Base-by-base conservation (phyloP, 371 early-diverging fungal species). In the Mortierella sp. region DNA sequence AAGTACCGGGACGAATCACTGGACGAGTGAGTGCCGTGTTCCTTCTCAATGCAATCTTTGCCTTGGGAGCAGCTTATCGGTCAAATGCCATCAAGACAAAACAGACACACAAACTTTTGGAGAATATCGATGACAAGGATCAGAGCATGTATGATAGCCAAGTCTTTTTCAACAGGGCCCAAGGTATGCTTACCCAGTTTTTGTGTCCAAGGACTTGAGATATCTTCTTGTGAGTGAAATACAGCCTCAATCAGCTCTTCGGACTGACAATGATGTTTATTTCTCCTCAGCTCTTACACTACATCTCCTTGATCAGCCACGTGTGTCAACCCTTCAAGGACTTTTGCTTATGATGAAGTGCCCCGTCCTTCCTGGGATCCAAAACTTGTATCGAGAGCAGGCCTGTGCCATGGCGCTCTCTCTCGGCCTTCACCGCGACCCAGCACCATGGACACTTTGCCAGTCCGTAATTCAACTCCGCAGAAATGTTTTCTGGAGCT, bases 401-500 rank as follows among this genome's bases (percentile, higher is more conserved):
- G 70, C 80, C 15, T 79, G 80, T 44, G 73, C 80, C 53, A 79
- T 79, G 80, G 80, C 70, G 18, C 74, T 79, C 29, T 60, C 80
- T 29, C 67, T 79, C 18, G 80, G 80, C 0, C 74, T 79, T n/a
- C 80, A 79, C 57, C 73, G 80, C 3, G 80, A 79, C 48, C 66
- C 66, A 23, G 80, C 72, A 14, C 70, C 80, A 5, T 79, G 80
- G 80, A 79, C 74, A 15, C 60, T 73, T 29, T 79, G 73, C 30
- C 80, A 63, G 6, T 73, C 80, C 7, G 80, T 79, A n/a, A 68
- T 69, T 21, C 80, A 79, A 50, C 64, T 79, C 5, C 80, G 80
- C 21, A 73, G 80, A 45, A 79, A 79, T 61, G 69, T 79, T 46
- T 79, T 79, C 48, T 79, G 80, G 80, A 69, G 73, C 57, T 79